phyloP scores from a whole-genome alignment of 2,329 filamentous ascomycete species.

The Pleoardoris graminearum region DNA sequence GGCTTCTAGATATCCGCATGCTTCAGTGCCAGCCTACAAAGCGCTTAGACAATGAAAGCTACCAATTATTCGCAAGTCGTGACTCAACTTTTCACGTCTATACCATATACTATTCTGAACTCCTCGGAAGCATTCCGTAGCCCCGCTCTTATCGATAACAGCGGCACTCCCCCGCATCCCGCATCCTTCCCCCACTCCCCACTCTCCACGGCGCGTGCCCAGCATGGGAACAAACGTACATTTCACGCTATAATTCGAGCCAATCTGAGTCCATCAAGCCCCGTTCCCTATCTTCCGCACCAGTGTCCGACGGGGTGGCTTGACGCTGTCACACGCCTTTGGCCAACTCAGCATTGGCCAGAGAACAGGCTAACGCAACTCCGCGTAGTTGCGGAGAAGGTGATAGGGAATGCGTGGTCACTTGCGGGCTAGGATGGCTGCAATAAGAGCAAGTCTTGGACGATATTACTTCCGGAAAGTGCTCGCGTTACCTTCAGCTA shows the following conservation, averaged over 20 bases:
- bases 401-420: slow-evolving; percentile 22
- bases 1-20: slow-evolving; percentile 2
- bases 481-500: too few species aligned
- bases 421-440: slow-evolving; percentile 23
- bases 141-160: slow-evolving; percentile 1
- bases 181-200: slow-evolving; percentile 29
- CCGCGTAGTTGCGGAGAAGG: not conserved
- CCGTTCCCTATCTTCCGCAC: slow-evolving; percentile 12
- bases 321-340: slow-evolving; percentile 14
- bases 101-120: not conserved
- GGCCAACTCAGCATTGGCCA: slow-evolving; percentile 4
- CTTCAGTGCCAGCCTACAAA: too few species aligned
- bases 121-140: slow-evolving; percentile 4
- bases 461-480: not conserved
- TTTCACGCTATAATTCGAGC: too few species aligned
- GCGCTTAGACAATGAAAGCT: too few species aligned
- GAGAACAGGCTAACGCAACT: not conserved
- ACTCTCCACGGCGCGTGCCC: slow-evolving; percentile 23
- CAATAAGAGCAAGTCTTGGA: slow-evolving; percentile 7
- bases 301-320: not conserved
- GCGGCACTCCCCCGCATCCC: slow-evolving; percentile 12
- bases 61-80: too few species aligned
- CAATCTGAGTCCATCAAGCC: too few species aligned
- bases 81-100: not conserved
- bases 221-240: too few species aligned